A percentile compares a stretch with the other conserved stretches of the same genome.
These are phyloP conservation scores for Flaveria brownii DNA, from an alignment of 129 eudicot genomes.

Conservation along the genomic window DNA sequence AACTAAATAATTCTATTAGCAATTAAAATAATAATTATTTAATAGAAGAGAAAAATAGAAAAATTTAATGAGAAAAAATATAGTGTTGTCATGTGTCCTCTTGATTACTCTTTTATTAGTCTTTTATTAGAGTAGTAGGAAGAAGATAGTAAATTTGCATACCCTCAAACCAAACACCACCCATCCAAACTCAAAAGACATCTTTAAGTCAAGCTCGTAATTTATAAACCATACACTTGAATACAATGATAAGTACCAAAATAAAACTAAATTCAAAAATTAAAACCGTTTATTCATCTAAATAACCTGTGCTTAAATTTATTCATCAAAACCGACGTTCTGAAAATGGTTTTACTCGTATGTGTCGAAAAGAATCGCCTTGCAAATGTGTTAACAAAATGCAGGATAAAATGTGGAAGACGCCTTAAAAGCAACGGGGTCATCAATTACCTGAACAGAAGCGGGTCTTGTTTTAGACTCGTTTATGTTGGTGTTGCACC, in stretches of 20 bases:
- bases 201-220: too few species aligned
- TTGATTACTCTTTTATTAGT: too few species aligned
- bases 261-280: neutral
- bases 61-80: too few species aligned
- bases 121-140: too few species aligned
- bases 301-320: constrained; percentile 28
- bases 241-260: neutral
- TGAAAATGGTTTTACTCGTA: constrained; percentile 29
- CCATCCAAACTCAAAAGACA: too few species aligned
- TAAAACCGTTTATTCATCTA: constrained; percentile 24
- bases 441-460: constrained; percentile 52
- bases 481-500: constrained; percentile 67
- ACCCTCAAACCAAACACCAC: too few species aligned
- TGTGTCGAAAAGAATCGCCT: constrained; percentile 21
- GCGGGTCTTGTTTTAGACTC: constrained; percentile 35
- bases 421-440: constrained; percentile 61
- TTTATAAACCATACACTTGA: constrained; percentile 2
- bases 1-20: too few species aligned
- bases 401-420: constrained; percentile 65
- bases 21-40: too few species aligned
- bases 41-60: too few species aligned
- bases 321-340: constrained; percentile 31
- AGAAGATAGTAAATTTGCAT: too few species aligned
- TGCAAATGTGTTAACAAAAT: constrained; percentile 52
- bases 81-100: too few species aligned